Conservation (phyloP, 23 red algal species). For the Pyropia yezoensis region DNA sequence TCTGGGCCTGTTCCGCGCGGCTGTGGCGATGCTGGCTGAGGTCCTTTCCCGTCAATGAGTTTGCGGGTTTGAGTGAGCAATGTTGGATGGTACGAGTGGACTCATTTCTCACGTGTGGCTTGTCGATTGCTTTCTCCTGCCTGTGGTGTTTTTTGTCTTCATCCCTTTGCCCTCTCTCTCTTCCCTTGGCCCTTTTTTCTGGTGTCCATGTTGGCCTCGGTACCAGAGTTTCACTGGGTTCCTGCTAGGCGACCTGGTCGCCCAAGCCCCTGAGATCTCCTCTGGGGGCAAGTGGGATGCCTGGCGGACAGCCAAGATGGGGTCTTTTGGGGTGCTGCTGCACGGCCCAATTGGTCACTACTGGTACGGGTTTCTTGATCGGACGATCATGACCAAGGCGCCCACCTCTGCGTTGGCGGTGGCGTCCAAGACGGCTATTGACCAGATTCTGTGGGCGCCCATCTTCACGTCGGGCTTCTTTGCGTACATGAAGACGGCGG, state of each 20-base stretch:
- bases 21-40: too few species aligned
- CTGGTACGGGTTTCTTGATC: slow-evolving; percentile 95
- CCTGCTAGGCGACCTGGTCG: slow-evolving; percentile 94
- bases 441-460: slow-evolving; percentile 94
- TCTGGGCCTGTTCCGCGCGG: background rate
- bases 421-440: slow-evolving; percentile 87
- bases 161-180: too few species aligned
- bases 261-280: slow-evolving; percentile 81
- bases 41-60: too few species aligned
- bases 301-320: slow-evolving; percentile 79
- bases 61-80: too few species aligned
- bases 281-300: slow-evolving; percentile 85
- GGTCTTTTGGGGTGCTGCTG: slow-evolving; percentile 68
- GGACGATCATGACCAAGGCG: slow-evolving; percentile 85
- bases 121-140: too few species aligned
- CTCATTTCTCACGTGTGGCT: too few species aligned
- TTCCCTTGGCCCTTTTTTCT: too few species aligned
- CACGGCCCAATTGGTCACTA: slow-evolving; percentile 99
- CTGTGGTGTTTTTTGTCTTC: too few species aligned
- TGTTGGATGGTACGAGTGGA: too few species aligned
- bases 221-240: slow-evolving; percentile 64
- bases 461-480: slow-evolving; percentile 97
- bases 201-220: too few species aligned
- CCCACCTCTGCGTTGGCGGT: slow-evolving; percentile 72
- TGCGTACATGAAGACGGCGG: slow-evolving; percentile 80